A percentile compares a stretch with the other conserved stretches of the same genome.
Evolutionary conservation across 495 filamentous ascomycete species (phyloP).

Genomic region (Penicillium bialowiezense): DNA sequence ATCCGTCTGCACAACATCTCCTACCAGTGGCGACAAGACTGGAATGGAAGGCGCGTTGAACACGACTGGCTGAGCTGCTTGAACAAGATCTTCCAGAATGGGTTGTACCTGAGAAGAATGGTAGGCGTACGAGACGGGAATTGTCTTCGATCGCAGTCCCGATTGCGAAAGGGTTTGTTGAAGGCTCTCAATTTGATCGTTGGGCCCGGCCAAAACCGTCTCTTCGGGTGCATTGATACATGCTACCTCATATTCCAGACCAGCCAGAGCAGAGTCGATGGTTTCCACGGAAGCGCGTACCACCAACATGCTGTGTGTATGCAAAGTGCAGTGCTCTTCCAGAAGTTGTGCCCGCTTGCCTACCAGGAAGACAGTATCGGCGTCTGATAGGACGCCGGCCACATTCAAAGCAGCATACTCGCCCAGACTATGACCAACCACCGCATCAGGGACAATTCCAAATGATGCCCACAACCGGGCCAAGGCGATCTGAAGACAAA

Average conservation of each 20-base stretch:
- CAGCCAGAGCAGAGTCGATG: background rate
- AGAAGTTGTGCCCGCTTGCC: slow-evolving; percentile 17
- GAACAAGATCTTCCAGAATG: slow-evolving; percentile 52
- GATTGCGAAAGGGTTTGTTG: no score
- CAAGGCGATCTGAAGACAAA: slow-evolving; percentile 73
- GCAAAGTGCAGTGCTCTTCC: slow-evolving; percentile 7
- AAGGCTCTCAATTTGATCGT: no score
- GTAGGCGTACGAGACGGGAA: slow-evolving; percentile 55
- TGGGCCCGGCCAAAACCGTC: background rate
- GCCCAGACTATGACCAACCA: slow-evolving; percentile 79
- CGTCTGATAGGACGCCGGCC: slow-evolving; percentile 71
- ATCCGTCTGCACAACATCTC: background rate
- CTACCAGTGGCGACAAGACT: background rate
- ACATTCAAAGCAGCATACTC: slow-evolving; percentile 81
- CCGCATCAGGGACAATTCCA: slow-evolving; percentile 67
- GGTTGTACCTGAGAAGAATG: slow-evolving; percentile 69
- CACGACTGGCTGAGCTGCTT: background rate
- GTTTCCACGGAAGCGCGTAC: background rate
- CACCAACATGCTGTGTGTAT: background rate
- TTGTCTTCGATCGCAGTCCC: background rate
- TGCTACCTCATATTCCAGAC: background rate
- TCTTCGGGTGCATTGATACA: slow-evolving; percentile 2
- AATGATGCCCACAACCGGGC: slow-evolving; percentile 69
- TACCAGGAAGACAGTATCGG: slow-evolving; percentile 65
- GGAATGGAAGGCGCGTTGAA: background rate